Evolutionary conservation across 1,284 basidiomycete species (phyloP).

Genomic region (Mycosarcoma mackinlayi): DNA sequence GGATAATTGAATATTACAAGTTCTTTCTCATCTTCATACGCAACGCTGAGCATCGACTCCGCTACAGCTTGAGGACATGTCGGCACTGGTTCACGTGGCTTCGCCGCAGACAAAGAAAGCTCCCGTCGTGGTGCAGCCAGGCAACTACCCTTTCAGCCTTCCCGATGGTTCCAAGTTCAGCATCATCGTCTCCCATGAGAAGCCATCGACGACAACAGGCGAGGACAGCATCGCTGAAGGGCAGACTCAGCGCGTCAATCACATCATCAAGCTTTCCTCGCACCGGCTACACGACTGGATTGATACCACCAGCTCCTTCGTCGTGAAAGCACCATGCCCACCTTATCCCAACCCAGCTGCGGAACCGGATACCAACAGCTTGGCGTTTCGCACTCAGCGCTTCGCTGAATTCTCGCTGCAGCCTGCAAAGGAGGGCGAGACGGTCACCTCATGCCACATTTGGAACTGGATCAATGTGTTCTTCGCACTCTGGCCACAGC

Average conservation of each 20-base stretch:
- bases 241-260: slow-evolving; percentile 10
- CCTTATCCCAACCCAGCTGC: slow-evolving; percentile 46
- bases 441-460: slow-evolving; percentile 14
- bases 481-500: slow-evolving; percentile 54
- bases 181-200: slow-evolving; percentile 38
- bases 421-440: neutral
- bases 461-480: slow-evolving; percentile 53
- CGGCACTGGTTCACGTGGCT: slow-evolving; percentile 39
- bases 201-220: neutral
- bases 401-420: slow-evolving; percentile 27
- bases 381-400: slow-evolving; percentile 41
- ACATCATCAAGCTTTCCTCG: slow-evolving; percentile 25
- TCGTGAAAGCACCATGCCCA: slow-evolving; percentile 34
- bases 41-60: too few relatives aligned
- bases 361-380: slow-evolving; percentile 62
- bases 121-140: slow-evolving; percentile 22
- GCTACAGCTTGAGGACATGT: slow-evolving; percentile 15
- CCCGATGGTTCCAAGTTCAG: slow-evolving; percentile 42
- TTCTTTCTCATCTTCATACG: too few relatives aligned
- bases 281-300: slow-evolving; percentile 32
- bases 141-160: slow-evolving; percentile 27
- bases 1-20: too few relatives aligned
- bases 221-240: slow-evolving; percentile 1
- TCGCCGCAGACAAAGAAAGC: slow-evolving; percentile 39
- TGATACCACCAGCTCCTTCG: slow-evolving; percentile 28